Base-by-base conservation (phyloP, 108 stramenopile genomes). In the Pseudonitzschia delicatissima region DNA sequence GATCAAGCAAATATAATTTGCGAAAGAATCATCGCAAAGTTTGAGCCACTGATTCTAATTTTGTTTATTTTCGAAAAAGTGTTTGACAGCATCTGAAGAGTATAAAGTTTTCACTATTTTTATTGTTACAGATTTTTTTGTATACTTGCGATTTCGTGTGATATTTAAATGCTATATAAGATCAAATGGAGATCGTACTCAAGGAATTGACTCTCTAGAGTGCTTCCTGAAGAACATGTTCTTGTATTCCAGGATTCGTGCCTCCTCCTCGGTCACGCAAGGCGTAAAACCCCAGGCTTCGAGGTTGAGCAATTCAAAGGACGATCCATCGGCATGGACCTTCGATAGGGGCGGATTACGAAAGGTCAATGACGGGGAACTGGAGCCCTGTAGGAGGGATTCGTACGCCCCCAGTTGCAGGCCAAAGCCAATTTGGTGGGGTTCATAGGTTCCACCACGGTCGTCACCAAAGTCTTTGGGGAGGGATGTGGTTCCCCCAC, bases 271-370 rank as follows among this genome's bases (percentile, higher is more conserved):
- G 18, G 78, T 77, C 3, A 58, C 15, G 3, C 78, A 81, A 13
- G 80, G 83, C 1, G 86, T 87, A 9, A 87, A 72, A 20, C 80
- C 69, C 82, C 82, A 87, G 12, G 81, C 81, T 62, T 87, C 86
- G 31, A 87, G 29, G 45, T 87, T 87, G 31, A 82, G 40, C 5
- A 87, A 72, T 44, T 87, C 86, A 51, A 83, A 83, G 3, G 26
- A 13, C 21, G 73, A 73, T 52, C 84, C 84, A 36, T 77, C 65
- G 6, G 40, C 17, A 59, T 53, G 39, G 36, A 27, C 21, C 5
- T 58, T 72, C n/a, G 64, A 55, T 21, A 84, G 58, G 28, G 74
- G 64, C 8, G 86, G 78, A 66, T 78, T 87, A 1, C 69, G 62
- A 72, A 82, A 87, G 34, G 86, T 87, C 17, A 81, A 61, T 57